A percentile compares a stretch with the other conserved stretches of the same genome.
These are phyloP conservation scores for Penicillium lividum DNA, from an alignment of 495 filamentous ascomycete species.

Conservation along the genomic window DNA sequence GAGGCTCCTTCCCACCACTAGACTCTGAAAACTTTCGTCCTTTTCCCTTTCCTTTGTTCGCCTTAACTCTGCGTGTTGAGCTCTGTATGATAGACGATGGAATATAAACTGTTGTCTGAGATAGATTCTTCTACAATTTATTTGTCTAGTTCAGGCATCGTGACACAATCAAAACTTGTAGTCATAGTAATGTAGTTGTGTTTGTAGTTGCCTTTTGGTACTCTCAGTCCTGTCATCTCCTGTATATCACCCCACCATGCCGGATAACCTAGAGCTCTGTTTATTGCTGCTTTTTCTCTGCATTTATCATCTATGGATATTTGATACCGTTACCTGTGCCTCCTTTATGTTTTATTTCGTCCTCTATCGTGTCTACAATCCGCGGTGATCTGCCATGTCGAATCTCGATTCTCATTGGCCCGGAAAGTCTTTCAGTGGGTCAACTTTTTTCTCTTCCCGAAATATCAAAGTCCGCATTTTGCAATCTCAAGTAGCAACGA, in stretches of 20 bases:
- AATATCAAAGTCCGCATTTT: slow-evolving; percentile 29
- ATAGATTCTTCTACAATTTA: slow-evolving; percentile 32
- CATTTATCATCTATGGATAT: not conserved
- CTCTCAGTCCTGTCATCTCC: not conserved
- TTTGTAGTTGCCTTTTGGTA: not conserved
- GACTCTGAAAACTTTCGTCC: slow-evolving; percentile 26
- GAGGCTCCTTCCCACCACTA: slow-evolving; percentile 63
- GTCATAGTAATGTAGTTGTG: not conserved
- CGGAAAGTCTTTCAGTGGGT: slow-evolving; percentile 29
- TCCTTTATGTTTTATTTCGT: not conserved
- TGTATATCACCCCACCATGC: not conserved
- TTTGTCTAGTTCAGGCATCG: slow-evolving; percentile 11
- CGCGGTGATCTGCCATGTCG: not conserved
- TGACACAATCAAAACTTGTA: not conserved
- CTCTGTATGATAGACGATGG: slow-evolving; percentile 59
- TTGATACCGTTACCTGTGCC: not conserved
- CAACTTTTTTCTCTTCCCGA: slow-evolving; percentile 29
- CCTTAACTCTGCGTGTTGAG: slow-evolving; percentile 36
- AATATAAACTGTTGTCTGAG: slow-evolving; percentile 53
- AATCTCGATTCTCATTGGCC: slow-evolving; percentile 35
- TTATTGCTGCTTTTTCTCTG: not conserved
- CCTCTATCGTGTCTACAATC: slow-evolving; percentile 2
- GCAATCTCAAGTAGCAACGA: slow-evolving; percentile 9
- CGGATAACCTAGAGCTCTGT: not conserved
- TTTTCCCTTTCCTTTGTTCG: slow-evolving; percentile 38